Evolutionary conservation across 306 rosid genomes (phyloP).

Genomic region (Cucurbita ficifolia): DNA sequence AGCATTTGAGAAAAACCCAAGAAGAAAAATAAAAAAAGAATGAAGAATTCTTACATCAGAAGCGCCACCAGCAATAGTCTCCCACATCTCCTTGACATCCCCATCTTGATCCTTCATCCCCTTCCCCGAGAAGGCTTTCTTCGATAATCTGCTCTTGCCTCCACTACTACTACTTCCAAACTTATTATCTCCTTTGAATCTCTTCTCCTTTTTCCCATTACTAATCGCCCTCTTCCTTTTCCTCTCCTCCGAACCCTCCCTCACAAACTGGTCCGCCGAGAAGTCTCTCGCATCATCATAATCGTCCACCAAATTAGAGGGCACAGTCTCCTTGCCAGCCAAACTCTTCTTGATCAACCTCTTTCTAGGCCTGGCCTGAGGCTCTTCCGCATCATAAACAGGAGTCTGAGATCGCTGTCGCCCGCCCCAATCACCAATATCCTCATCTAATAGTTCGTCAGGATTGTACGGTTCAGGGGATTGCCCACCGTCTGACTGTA

Average conservation of each 20-base stretch:
- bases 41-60: slow-evolving; percentile 50
- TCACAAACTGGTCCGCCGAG: slow-evolving; percentile 23
- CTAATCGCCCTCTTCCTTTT: slow-evolving; percentile 24
- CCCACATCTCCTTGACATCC: slow-evolving; percentile 98
- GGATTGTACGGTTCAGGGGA: slow-evolving; percentile 52
- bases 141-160: slow-evolving; percentile 25
- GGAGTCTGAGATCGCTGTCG: slow-evolving; percentile 74
- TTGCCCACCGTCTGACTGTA: slow-evolving; percentile 53
- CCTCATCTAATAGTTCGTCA: slow-evolving; percentile 26
- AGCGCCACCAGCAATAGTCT: slow-evolving; percentile 67
- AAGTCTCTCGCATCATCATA: slow-evolving; percentile 30
- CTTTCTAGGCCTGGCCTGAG: slow-evolving; percentile 63
- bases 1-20: too few species aligned
- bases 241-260: slow-evolving; percentile 34
- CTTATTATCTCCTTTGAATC: slow-evolving; percentile 53
- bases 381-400: slow-evolving; percentile 38
- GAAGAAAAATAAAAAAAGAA: background rate
- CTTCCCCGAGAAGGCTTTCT: slow-evolving; percentile 49
- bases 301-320: slow-evolving; percentile 39
- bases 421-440: slow-evolving; percentile 34
- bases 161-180: slow-evolving; percentile 31
- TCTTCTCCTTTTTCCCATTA: slow-evolving; percentile 61
- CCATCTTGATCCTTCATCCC: slow-evolving; percentile 70
- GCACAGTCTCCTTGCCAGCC: slow-evolving; percentile 21
- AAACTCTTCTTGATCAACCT: slow-evolving; percentile 71